Conservation (phyloP, 1,139 yeast genomes). For the Hansenula lynferdii region DNA sequence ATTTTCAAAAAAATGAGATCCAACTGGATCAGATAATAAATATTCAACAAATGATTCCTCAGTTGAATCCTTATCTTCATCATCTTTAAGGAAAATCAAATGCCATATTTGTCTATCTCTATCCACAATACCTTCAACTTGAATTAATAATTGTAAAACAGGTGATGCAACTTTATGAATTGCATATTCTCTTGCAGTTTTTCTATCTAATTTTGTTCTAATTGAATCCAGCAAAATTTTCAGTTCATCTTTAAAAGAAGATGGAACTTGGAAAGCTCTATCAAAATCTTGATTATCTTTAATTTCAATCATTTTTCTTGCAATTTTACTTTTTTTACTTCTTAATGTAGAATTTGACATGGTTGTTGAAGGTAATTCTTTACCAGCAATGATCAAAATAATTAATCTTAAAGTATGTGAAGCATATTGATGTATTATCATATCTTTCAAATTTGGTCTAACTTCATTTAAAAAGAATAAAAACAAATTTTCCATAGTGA, state of each 20-base stretch:
- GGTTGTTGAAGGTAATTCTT: conserved; percentile 73
- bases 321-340: conserved; percentile 82
- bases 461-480: conserved; percentile 63
- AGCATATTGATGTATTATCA: conserved; percentile 76
- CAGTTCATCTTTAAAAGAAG: conserved; percentile 61
- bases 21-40: conserved; percentile 80
- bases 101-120: conserved; percentile 68
- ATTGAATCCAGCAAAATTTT: conserved; percentile 37
- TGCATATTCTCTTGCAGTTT: conserved; percentile 62
- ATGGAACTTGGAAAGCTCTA: conserved; percentile 67
- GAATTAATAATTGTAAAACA: conserved; percentile 72
- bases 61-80: conserved; percentile 47
- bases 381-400: conserved; percentile 69
- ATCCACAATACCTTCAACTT: conserved; percentile 78
- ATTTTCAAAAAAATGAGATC: conserved; percentile 83
- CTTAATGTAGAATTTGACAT: conserved; percentile 71
- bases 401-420: conserved; percentile 81
- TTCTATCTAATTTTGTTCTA: conserved; percentile 30
- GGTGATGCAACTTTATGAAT: conserved; percentile 85
- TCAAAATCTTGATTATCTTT: conserved; percentile 69
- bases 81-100: conserved; percentile 32
- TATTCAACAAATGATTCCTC: conserved; percentile 85
- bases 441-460: conserved; percentile 48
- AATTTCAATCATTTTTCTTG: conserved; percentile 89
- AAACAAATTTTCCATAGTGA: conserved; percentile 61